phyloP scores from a whole-genome alignment of 345 rosid species.

The Brassica cretica region DNA sequence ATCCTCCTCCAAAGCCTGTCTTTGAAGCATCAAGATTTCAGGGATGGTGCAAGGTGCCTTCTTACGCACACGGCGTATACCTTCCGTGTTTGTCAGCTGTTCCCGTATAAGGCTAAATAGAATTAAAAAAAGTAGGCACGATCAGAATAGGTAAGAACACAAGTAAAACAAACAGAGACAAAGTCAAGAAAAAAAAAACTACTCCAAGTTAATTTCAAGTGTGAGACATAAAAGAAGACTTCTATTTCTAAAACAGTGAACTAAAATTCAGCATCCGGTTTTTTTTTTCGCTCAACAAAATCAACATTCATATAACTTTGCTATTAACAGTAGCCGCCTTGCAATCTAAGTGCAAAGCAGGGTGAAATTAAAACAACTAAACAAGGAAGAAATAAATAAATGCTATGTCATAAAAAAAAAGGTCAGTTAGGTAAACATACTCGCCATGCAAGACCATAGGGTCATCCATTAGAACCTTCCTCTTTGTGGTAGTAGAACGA shows the following conservation, averaged over 20 bases:
- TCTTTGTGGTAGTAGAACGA: slow-evolving; percentile 63
- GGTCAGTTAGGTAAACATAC: slow-evolving; percentile 54
- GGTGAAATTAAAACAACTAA: slow-evolving; percentile 4
- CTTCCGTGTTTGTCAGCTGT: slow-evolving; percentile 84
- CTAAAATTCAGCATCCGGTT: slow-evolving; percentile 1
- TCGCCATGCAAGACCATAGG: slow-evolving; percentile 96
- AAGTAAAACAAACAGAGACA: background rate
- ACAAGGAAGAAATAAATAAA: background rate
- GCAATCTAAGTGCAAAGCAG: slow-evolving; percentile 23
- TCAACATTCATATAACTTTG: slow-evolving; percentile 7
- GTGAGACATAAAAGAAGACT: slow-evolving; percentile 21
- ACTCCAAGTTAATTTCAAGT: background rate
- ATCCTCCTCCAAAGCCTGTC: slow-evolving; percentile 77
- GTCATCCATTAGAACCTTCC: slow-evolving; percentile 96
- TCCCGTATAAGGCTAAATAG: slow-evolving; percentile 78
- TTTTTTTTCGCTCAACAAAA: background rate
- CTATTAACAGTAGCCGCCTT: background rate
- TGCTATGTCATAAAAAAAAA: background rate
- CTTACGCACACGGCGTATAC: slow-evolving; percentile 88
- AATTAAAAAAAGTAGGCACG: slow-evolving; percentile 30
- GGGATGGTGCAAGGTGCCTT: slow-evolving; percentile 95
- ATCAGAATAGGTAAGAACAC: slow-evolving; percentile 31
- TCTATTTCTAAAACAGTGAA: background rate
- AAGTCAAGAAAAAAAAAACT: background rate
- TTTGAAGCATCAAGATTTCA: slow-evolving; percentile 83